Evolutionary conservation across 192 early-diverging fungal genomes (phyloP), one percentile per base, ranked within the genome.

Genomic region (Backusella luteola): DNA sequence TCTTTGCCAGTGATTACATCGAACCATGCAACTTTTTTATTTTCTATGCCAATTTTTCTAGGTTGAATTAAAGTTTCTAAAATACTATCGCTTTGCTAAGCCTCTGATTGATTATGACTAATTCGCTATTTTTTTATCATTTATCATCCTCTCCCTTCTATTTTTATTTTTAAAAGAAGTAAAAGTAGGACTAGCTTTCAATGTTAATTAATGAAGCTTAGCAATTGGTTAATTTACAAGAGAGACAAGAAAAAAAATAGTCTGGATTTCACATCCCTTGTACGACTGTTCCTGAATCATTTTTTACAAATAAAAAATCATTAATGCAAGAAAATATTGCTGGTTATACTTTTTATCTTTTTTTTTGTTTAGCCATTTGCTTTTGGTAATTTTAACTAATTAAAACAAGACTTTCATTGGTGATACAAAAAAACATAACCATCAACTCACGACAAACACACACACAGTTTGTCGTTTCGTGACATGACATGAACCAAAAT

Each of bases 311-410:
- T 63, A 26, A 2, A 63, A 53, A 63, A 63, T 29, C 11, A 63
- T 63, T 63, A 63, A 63, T 63, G 56, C 56, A 63, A 63, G 56
- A 56, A 32, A 56, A 49, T 49, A 49, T 49, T 49, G 46, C 17
- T 44, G 12, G 6, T 49, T 49, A 19, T 49, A 49, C 17, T 49
- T n/a, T 49, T 49, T 6, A n/a, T 49, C 17, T 49, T 44, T 44
- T 49, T 4, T 49, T 49, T 49, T 49, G 15, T 17, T 59, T 23
- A 19, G 52, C 21, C 21, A 11, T 26, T 32, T 23, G 6, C 23
- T 59, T 59, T 59, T 59, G 17, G 56, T 63, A 63, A 63, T 63
- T 59, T 0, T 63, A 11, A 11, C 23, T 63, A 63, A 63, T 26
- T 26, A 63, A 29, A 23, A 29, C 4, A 63, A 63, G 4, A 23